Evolutionary conservation across 768 basidiomycete species (phyloP), one percentile per base, ranked within the genome.

Genomic region (Boletus coccyginus): DNA sequence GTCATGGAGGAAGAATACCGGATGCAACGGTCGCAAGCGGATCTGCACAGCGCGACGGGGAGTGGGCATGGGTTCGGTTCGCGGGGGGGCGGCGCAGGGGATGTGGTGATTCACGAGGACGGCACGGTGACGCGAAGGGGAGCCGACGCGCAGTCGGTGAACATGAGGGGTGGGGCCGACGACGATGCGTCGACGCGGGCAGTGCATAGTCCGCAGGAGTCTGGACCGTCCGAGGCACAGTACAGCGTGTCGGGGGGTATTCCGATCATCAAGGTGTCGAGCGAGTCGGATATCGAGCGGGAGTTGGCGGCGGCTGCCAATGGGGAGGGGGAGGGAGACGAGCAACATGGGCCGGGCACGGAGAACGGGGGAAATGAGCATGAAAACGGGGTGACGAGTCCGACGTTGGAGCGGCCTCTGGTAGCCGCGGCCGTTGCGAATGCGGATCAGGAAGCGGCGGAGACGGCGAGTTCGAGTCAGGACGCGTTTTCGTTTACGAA

Each of bases 1-100:
- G 97, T 99, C 40, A 99, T 99, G 97, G 97, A 98, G 70, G 96
- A 99, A 70, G 97, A 99, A 70, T 99, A 99, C 70, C 83, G 97
- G 38, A 90, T 92, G 86, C 96, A 98, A 76, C 98, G 98, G 69
- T 87, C 90, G 3, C 84, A 90, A 7, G 75, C 70, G 3, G 92
- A 94, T 31, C 77, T 88, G n/a, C 76, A 78, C 46, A 69, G 76
- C 48, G 69, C 59, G n/a, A 61, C 66, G 16, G 52, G 59, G 48
- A 52, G 57, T 17, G 48, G 35, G n/a, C 57, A 58, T 7, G 62
- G 61, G 11, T 43, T 70, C 11, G 71, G 71, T 32, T 57, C 66
- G 48, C 56, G 63, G 33, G 66, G 33, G 5, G 36, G 19, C 5
- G 40, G 44, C 13, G 46, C 35, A 1, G 59, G 39, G n/a, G 75